Evolutionary conservation across 345 rosid genomes (phyloP), one percentile per base, ranked within the genome.

Genomic region (Physaria fendleri): DNA sequence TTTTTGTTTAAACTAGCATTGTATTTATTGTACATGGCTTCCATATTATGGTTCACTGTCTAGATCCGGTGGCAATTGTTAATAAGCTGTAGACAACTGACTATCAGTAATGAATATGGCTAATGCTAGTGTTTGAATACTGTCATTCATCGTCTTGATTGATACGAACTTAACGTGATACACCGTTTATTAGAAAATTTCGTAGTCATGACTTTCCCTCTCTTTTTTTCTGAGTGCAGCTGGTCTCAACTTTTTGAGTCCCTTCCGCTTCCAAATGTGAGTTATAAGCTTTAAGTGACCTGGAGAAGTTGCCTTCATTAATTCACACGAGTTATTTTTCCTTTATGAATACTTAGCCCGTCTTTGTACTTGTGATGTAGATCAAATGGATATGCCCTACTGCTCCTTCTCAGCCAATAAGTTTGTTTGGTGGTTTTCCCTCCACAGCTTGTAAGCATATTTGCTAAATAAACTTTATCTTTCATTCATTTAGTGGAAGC

Each of bases 321-420:
- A 21, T 6, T 54, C 17, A 43, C 28, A n/a, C 1, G 37, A 39
- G 5, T 22, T 47, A 30, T 22, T 69, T 21, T 35, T 45, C 23
- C 35, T 69, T 16, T 8, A 55, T 29, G 17, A 43, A 8, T 51
- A 13, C 49, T 42, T n/a, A 14, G 57, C 13, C 30, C 13, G 57
- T 32, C 15, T 40, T 42, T 58, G 10, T 56, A 13, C 27, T 23
- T 52, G 23, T 41, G 59, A 41, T 76, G 39, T 81, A 93, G 97
- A 89, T 93, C 64, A 93, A 93, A 75, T 89, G 99, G 99, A 87
- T 93, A 66, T 93, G 99, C 77, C 99, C 99, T 6, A 93, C 99
- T 71, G 91, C 99, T 66, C 97, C 99, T 57, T 82, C 92, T 71
- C 94, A 50, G 59, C 99, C 96, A 6, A 68, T 93, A 72, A 77